A percentile compares a stretch with the other conserved stretches of the same genome.
Conservation (phyloP, 805 yeast species). For the Wickerhamomyces subpelliculosus region DNA sequence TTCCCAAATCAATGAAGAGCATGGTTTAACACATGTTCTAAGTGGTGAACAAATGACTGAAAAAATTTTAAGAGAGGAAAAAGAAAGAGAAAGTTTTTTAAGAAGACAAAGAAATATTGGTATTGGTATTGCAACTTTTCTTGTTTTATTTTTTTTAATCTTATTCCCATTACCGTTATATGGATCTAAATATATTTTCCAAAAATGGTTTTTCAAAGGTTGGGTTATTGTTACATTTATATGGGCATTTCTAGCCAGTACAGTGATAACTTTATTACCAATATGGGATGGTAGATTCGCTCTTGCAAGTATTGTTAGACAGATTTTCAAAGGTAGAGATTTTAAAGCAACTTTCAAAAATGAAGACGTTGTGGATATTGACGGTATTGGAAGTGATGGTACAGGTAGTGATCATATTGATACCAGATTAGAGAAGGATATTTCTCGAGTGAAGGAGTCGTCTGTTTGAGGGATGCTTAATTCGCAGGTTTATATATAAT, state of each 20-base stretch:
- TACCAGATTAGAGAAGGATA: background rate
- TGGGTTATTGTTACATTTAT: slow-evolving; percentile 75
- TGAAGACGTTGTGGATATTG: background rate
- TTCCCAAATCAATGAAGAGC: slow-evolving; percentile 45
- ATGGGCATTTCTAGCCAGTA: slow-evolving; percentile 63
- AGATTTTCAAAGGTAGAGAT: background rate
- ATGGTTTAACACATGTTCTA: slow-evolving; percentile 15
- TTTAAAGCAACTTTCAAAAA: background rate
- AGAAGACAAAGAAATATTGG: slow-evolving; percentile 1
- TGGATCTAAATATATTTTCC: slow-evolving; percentile 65
- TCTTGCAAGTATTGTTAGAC: slow-evolving; percentile 21
- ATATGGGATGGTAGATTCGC: slow-evolving; percentile 46
- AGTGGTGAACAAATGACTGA: background rate
- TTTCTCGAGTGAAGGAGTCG: background rate
- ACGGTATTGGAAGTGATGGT: background rate
- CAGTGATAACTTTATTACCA: slow-evolving; percentile 58
- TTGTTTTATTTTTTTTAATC: slow-evolving; percentile 55
- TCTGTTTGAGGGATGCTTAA: too few species aligned
- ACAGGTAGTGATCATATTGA: background rate
- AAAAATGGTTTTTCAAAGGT: slow-evolving; percentile 69
- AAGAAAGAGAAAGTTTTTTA: background rate
- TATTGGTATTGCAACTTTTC: slow-evolving; percentile 29
- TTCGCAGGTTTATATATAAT: too few species aligned
- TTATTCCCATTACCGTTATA: slow-evolving; percentile 92
- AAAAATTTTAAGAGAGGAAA: slow-evolving; percentile 4